phyloP scores from a whole-genome alignment of 2,329 filamentous ascomycete genomes.

The Colletotrichum horii region DNA sequence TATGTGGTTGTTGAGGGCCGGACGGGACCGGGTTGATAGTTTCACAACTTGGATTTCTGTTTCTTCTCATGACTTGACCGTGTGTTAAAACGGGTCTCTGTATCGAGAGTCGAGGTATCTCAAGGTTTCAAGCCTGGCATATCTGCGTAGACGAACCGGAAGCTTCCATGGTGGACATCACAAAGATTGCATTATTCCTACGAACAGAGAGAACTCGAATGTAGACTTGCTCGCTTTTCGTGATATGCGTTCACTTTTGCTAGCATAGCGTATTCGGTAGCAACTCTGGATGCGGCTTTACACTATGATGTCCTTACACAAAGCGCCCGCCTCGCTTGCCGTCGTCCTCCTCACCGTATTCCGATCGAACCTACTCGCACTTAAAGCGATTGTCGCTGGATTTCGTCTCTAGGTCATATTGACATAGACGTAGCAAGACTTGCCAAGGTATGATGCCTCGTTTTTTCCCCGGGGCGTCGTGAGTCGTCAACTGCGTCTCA shows the following conservation, averaged over 20 bases:
- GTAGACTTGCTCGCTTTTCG: accelerated
- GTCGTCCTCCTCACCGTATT: background rate
- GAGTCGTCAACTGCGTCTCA: too few relatives aligned
- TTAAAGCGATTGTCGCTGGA: background rate
- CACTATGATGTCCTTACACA: background rate
- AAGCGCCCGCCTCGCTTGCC: background rate
- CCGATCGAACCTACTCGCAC: too few relatives aligned
- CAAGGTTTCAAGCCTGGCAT: background rate
- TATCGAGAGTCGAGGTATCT: too few relatives aligned
- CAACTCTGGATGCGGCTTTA: background rate
- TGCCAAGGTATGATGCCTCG: too few relatives aligned
- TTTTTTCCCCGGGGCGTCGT: too few relatives aligned
- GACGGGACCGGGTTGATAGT: background rate
- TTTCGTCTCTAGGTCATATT: too few relatives aligned
- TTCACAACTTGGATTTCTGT: background rate
- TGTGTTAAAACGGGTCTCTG: background rate
- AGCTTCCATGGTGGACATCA: background rate
- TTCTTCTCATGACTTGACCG: background rate
- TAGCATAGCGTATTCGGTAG: background rate
- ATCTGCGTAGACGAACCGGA: background rate
- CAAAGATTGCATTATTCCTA: background rate
- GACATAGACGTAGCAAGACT: too few relatives aligned
- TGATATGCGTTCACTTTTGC: background rate
- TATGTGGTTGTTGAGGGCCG: background rate
- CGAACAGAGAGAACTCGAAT: too few relatives aligned